phyloP scores from a whole-genome alignment of 2,329 filamentous ascomycete genomes.

The Fusarium graminum region DNA sequence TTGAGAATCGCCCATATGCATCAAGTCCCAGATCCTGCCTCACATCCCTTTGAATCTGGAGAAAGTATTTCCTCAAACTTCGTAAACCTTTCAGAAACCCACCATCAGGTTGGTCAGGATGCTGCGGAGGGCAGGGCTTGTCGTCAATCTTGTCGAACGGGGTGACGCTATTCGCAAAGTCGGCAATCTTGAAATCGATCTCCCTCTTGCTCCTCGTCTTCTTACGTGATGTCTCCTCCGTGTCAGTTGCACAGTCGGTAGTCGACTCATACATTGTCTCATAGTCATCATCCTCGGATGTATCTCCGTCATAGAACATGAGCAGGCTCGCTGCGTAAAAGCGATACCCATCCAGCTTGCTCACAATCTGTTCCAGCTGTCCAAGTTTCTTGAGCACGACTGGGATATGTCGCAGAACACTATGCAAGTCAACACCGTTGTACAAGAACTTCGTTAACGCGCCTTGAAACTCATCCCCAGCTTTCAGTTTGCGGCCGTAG shows the following conservation, averaged over 20 bases:
- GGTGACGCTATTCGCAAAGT: conserved; percentile 98
- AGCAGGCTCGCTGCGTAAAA: conserved; percentile 96
- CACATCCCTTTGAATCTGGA: conserved; percentile 86
- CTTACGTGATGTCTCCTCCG: conserved; percentile 65
- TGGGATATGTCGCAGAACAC: conserved; percentile 88
- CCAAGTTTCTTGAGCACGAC: conserved; percentile 86
- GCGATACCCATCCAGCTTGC: conserved; percentile 83
- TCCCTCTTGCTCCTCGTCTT: conserved; percentile 66
- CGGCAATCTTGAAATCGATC: conserved; percentile 96
- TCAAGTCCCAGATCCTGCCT: conserved; percentile 65
- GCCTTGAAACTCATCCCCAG: conserved; percentile 87
- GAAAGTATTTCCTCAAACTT: conserved; percentile 84
- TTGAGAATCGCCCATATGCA: conserved; percentile 48
- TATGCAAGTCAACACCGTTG: conserved; percentile 84
- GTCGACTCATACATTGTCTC: conserved; percentile 69
- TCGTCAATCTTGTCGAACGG: conserved; percentile 78
- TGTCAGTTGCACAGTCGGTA: conserved; percentile 70
- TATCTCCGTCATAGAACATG: conserved; percentile 95
- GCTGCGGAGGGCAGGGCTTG: conserved; percentile 81
- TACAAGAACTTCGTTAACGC: conserved; percentile 91
- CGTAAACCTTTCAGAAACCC: conserved; percentile 90
- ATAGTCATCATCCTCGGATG: conserved; percentile 63
- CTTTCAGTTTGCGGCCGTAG: conserved; percentile 88
- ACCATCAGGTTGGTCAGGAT: conserved; percentile 84
- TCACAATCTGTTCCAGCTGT: conserved; percentile 85